Percentiles rank a stretch among this genome's conserved stretches.
These are phyloP conservation scores for Leccinum variicolor DNA, from an alignment of 768 basidiomycete species.

Conservation along the genomic window DNA sequence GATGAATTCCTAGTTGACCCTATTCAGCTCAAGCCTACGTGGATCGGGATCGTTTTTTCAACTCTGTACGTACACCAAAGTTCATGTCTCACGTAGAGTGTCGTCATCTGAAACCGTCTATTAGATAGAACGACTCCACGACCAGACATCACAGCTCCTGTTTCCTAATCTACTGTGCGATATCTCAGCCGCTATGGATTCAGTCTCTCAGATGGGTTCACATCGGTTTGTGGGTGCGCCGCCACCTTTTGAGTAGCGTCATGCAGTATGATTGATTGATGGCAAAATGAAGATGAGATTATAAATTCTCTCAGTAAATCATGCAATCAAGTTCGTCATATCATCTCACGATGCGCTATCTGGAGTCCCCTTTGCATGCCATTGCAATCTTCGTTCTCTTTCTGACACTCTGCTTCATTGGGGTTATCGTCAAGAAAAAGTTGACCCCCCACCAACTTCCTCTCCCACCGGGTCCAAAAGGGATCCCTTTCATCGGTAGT, in stretches of 20 bases:
- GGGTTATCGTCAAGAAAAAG: slow-evolving; percentile 2
- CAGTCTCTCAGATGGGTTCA: neutral
- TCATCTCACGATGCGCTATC: slow-evolving; percentile 4
- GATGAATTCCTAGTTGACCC: neutral
- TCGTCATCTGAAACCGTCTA: slow-evolving; percentile 4
- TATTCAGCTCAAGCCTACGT: neutral
- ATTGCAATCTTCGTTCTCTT: neutral
- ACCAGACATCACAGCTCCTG: neutral
- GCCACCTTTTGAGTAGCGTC: neutral
- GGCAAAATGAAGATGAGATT: neutral
- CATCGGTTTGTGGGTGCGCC: neutral
- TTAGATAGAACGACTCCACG: neutral
- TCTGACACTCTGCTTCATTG: slow-evolving; percentile 1
- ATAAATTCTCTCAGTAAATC: slow-evolving; percentile 4
- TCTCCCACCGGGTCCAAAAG: slow-evolving; percentile 30
- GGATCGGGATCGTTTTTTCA: neutral
- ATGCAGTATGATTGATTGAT: neutral
- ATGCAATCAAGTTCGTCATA: neutral
- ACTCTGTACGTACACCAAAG: neutral
- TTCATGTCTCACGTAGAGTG: slow-evolving; percentile 2
- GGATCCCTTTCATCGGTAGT: slow-evolving; percentile 26
- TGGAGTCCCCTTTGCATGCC: neutral
- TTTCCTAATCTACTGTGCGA: neutral
- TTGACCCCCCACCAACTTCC: slow-evolving; percentile 15
- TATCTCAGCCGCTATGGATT: neutral